Evolutionary conservation across 257 asterid species (phyloP), one percentile per base, ranked within the genome.

Genomic region (Nicotiana attenuata): DNA sequence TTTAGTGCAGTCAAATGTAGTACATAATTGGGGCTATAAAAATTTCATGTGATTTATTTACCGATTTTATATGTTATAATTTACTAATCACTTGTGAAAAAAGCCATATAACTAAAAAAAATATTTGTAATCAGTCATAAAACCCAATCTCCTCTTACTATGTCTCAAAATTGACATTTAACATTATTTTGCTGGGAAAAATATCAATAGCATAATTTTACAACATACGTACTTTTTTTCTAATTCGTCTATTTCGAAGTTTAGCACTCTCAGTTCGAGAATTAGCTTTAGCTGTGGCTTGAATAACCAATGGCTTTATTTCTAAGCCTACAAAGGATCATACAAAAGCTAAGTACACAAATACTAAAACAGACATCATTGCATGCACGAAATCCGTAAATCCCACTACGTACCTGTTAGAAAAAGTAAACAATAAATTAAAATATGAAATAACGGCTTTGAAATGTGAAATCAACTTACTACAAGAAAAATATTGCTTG

Each of bases 311-410:
- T 93, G 2, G 98, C 93, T 87, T 91, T 87, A 84, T 50, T 53
- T 63, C 85, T 86, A 84, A 35, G 78, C 80, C 89, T 87, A 86
- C 33, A 81, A 47, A 56, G 24, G n/a, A 20, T 11, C n/a, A 47
- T 19, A 55, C 16, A 1, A 15, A 82, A 47, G 16, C 2, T 63
- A 68, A 79, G 31, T 4, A 53, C 20, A 89, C 86, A 20, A 95
- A 93, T 35, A 95, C 99, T 24, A 95, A 85, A 0, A 85, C 93
- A 0, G 99, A 95, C 98, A 95, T 95, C 79, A 91, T 4, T 0
- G 98, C 98, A 52, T 92, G 98, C 2, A 95, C 97, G 20, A 95
- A 89, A 80, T 95, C 99, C 5, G 97, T 91, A 14, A 92, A 35
- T 3, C 97, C 91, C 3, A 92, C 87, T 26, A 26, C 82, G 63